These are phyloP conservation scores for Symbiodinium pilosum DNA, from an alignment of 73 alveolate genomes.

Conservation along the genomic window DNA sequence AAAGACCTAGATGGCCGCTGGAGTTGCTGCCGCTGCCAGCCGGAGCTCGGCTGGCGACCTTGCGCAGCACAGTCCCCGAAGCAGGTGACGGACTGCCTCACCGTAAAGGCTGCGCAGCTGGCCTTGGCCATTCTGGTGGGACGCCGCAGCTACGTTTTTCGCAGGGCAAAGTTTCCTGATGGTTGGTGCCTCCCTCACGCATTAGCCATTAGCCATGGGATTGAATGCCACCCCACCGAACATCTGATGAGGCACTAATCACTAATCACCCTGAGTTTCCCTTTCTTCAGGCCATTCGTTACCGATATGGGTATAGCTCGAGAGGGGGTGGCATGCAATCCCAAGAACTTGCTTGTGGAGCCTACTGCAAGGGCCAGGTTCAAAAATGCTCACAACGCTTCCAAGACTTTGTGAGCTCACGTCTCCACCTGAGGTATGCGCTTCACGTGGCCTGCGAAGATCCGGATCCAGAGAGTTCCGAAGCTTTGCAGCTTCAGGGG, in stretches of 20 bases:
- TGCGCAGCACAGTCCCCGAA: neutral
- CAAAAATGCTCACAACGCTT: too few relatives aligned
- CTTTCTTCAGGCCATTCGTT: too few relatives aligned
- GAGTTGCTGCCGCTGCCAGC: constrained; percentile 51
- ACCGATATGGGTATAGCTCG: too few relatives aligned
- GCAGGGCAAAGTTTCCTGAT: constrained; percentile 72
- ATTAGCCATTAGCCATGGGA: neutral
- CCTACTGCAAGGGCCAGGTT: neutral
- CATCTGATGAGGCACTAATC: too few relatives aligned
- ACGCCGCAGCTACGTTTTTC: neutral
- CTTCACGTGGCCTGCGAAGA: constrained; percentile 52
- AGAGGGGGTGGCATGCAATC: too few relatives aligned
- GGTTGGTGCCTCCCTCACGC: constrained; percentile 28
- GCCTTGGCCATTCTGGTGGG: constrained; percentile 63
- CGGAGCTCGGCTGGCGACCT: neutral
- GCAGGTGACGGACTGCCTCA: neutral
- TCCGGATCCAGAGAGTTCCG: neutral
- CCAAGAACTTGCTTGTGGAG: neutral
- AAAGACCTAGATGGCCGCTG: constrained; percentile 64
- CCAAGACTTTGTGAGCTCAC: too few relatives aligned
- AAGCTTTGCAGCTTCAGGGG: neutral
- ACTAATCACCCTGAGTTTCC: too few relatives aligned
- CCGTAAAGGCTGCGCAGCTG: constrained; percentile 29
- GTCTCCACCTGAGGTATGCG: constrained; percentile 23
- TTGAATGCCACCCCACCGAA: too few relatives aligned